Percentiles rank a stretch among this genome's conserved stretches.
phyloP scores from a whole-genome alignment of 1,284 basidiomycete genomes.

The Apiotrichum akiyoshidainum region DNA sequence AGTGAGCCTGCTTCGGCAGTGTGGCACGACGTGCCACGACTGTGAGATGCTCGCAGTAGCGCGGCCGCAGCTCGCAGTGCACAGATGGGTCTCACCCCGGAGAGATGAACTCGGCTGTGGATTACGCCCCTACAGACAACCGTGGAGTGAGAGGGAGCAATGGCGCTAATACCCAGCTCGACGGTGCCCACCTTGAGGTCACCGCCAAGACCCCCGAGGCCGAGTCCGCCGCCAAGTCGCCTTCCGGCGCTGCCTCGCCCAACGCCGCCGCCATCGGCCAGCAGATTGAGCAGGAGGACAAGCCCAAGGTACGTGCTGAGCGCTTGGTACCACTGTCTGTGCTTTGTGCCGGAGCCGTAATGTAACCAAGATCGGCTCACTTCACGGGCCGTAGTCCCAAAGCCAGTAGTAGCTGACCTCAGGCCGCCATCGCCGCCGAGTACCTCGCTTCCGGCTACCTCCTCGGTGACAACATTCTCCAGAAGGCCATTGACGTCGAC shows the following conservation, averaged over 20 bases:
- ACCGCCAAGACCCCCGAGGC: slow-evolving; percentile 41
- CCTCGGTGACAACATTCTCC: slow-evolving; percentile 72
- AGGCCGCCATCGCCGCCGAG: slow-evolving; percentile 71
- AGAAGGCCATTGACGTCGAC: slow-evolving; percentile 83
- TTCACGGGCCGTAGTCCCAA: background rate
- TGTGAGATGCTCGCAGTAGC: too few relatives aligned
- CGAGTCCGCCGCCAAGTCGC: slow-evolving; percentile 27
- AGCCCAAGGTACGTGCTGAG: slow-evolving; percentile 46
- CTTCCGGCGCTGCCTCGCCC: slow-evolving; percentile 26
- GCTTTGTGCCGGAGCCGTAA: too few relatives aligned
- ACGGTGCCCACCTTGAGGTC: slow-evolving; percentile 52
- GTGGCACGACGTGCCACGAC: too few relatives aligned
- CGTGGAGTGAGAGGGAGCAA: too few relatives aligned
- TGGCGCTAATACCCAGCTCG: background rate
- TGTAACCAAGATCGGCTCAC: too few relatives aligned
- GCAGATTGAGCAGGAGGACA: slow-evolving; percentile 51
- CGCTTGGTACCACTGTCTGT: too few relatives aligned
- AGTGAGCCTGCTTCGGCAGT: too few relatives aligned
- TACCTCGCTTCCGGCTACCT: slow-evolving; percentile 77
- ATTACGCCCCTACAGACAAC: too few relatives aligned
- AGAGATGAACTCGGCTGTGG: too few relatives aligned
- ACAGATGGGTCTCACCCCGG: too few relatives aligned
- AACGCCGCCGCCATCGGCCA: slow-evolving; percentile 37
- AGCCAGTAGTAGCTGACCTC: slow-evolving; percentile 13
- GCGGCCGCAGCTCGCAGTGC: too few relatives aligned